phyloP scores from a whole-genome alignment of 495 filamentous ascomycete genomes.

The Aspergillus olivimuriae region DNA sequence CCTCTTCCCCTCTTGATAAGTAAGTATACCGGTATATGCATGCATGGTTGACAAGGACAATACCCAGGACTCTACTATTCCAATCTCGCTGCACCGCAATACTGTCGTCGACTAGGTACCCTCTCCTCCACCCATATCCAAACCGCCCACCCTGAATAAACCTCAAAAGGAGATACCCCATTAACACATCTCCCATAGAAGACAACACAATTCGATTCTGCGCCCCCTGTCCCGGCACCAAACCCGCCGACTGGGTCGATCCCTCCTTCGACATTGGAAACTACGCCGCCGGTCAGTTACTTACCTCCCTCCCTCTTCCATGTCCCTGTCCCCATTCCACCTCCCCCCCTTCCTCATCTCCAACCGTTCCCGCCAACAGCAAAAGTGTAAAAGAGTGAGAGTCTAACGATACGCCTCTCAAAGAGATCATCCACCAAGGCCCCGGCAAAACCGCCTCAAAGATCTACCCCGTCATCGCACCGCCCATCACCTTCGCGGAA shows the following conservation, averaged over 20 bases:
- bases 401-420: too few relatives aligned
- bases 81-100: conserved; percentile 14
- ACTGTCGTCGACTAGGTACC: conserved; percentile 7
- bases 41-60: background rate
- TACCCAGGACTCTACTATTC: conserved; percentile 14
- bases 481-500: conserved; percentile 1
- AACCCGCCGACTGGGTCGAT: conserved; percentile 16
- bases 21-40: too few relatives aligned
- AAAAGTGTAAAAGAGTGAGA: too few relatives aligned
- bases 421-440: conserved; percentile 11
- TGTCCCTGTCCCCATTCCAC: too few relatives aligned
- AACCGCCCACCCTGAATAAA: too few relatives aligned
- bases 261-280: conserved; percentile 15
- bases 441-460: conserved; percentile 12
- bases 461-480: conserved; percentile 10
- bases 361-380: too few relatives aligned
- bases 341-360: too few relatives aligned
- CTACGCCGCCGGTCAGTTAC: conserved; percentile 15
- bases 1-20: background rate
- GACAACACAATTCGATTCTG: conserved; percentile 15
- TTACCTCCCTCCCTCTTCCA: too few relatives aligned
- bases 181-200: too few relatives aligned
- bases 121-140: too few relatives aligned
- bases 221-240: conserved; percentile 7
- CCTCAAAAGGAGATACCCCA: too few relatives aligned